These are phyloP conservation scores for Talaromyces verruculosus DNA, from an alignment of 2,329 filamentous ascomycete genomes.

Conservation along the genomic window DNA sequence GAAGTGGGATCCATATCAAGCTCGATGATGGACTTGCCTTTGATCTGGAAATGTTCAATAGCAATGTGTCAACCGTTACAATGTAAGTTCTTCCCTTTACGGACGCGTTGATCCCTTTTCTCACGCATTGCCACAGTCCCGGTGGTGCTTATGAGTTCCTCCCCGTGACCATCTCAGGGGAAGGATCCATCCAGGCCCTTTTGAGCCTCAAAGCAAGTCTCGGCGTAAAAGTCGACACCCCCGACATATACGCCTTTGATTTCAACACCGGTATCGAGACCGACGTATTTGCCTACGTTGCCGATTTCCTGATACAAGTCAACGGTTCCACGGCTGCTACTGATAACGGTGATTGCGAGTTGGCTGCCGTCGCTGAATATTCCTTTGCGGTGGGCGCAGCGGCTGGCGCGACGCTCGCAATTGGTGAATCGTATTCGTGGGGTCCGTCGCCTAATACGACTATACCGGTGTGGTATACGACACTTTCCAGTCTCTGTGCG, in stretches of 20 bases:
- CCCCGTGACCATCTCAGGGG: slow-evolving; percentile 52
- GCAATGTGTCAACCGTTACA: slow-evolving; percentile 49
- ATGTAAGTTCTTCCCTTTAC: slow-evolving; percentile 45
- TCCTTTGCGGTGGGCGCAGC: slow-evolving; percentile 54
- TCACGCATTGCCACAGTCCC: slow-evolving; percentile 38
- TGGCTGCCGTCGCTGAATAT: slow-evolving; percentile 53
- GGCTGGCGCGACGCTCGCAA: slow-evolving; percentile 53
- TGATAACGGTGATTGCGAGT: slow-evolving; percentile 42
- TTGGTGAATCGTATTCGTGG: slow-evolving; percentile 48
- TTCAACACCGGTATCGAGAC: slow-evolving; percentile 51
- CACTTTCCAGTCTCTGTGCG: slow-evolving; percentile 48
- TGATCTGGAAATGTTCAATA: slow-evolving; percentile 53
- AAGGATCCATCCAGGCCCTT: slow-evolving; percentile 31
- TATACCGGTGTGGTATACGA: slow-evolving; percentile 56
- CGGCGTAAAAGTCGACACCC: slow-evolving; percentile 21
- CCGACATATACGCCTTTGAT: slow-evolving; percentile 21
- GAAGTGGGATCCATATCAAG: slow-evolving; percentile 56
- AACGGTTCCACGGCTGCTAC: slow-evolving; percentile 39
- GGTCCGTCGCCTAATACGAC: slow-evolving; percentile 51
- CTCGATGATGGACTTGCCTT: slow-evolving; percentile 54
- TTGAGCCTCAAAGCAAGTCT: slow-evolving; percentile 32
- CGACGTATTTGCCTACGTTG: slow-evolving; percentile 54
- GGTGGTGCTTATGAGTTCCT: slow-evolving; percentile 59
- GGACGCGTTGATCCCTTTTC: neutral
- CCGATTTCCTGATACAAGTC: slow-evolving; percentile 56